Conservation (phyloP, 2,329 filamentous ascomycete genomes). For the Penicillium polonicum region DNA sequence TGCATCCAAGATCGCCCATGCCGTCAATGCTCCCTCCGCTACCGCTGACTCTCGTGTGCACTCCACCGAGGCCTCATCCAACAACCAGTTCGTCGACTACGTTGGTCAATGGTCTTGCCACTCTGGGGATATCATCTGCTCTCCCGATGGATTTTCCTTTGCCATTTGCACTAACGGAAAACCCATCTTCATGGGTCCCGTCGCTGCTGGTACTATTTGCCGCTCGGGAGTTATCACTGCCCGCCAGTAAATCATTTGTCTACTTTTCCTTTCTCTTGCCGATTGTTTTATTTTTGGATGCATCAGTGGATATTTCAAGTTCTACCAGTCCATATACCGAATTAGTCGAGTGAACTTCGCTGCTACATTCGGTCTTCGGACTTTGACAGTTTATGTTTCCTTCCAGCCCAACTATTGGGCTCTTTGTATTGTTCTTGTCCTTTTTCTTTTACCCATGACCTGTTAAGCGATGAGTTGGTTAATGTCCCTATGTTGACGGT, state of each 20-base stretch:
- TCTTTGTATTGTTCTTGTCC: not conserved
- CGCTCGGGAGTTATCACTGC: conserved; percentile 25
- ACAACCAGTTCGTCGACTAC: conserved; percentile 19
- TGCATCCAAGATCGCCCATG: conserved; percentile 16
- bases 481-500: conserved; percentile 14
- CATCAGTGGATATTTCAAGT: not conserved
- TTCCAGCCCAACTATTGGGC: not conserved
- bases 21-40: conserved; percentile 12
- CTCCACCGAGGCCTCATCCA: conserved; percentile 16
- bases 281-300: not conserved
- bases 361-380: not conserved
- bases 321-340: not conserved
- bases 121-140: conserved; percentile 36
- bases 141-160: conserved; percentile 33
- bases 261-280: not conserved
- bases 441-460: conserved; percentile 4
- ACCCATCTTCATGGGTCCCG: conserved; percentile 38
- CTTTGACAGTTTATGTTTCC: not conserved
- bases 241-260: not conserved
- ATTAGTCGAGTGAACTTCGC: not conserved
- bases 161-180: conserved; percentile 35
- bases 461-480: conserved; percentile 5
- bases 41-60: conserved; percentile 11
- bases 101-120: conserved; percentile 20
- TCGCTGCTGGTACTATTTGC: conserved; percentile 40